Percentiles rank a stretch among this genome's conserved stretches.
phyloP scores from a whole-genome alignment of 2,329 filamentous ascomycete genomes.

The Phymatotrichopsis omnivora region DNA sequence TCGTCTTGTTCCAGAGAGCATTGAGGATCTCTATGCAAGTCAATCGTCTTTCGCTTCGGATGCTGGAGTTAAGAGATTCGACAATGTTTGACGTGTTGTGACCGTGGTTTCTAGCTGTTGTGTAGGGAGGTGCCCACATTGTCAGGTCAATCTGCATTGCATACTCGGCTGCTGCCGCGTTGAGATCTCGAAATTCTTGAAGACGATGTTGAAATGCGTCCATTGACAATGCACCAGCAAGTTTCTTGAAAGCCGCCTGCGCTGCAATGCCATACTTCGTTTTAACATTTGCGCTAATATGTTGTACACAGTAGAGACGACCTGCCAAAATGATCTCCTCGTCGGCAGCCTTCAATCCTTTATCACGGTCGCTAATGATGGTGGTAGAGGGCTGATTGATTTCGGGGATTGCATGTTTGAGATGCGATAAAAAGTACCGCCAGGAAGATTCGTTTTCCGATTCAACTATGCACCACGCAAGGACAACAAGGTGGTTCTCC shows the following conservation, averaged over 20 bases:
- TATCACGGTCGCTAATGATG: constrained; percentile 9
- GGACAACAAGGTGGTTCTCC: constrained; percentile 1
- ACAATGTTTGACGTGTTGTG: constrained; percentile 8
- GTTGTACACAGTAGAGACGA: not conserved
- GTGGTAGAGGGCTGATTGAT: not conserved
- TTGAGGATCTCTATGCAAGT: constrained; percentile 5
- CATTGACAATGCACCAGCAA: too few relatives aligned
- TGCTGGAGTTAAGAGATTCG: not conserved
- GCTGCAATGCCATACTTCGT: too few relatives aligned
- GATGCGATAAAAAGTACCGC: constrained; percentile 6
- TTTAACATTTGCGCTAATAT: too few relatives aligned
- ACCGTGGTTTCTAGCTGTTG: not conserved
- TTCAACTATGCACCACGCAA: constrained; percentile 8
- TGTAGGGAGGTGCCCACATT: not conserved
- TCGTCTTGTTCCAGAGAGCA: constrained; percentile 5
- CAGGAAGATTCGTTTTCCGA: constrained; percentile 7
- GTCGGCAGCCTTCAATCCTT: constrained; percentile 2
- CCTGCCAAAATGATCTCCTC: not conserved
- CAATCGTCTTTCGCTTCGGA: not conserved
- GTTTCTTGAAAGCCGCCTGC: too few relatives aligned
- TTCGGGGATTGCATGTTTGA: constrained; percentile 1
- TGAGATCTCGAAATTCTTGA: not conserved
- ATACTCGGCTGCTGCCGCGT: not conserved
- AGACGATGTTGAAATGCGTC: too few relatives aligned
- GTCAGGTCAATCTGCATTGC: not conserved